Base-by-base conservation (phyloP, 352 stramenopile species). In the Phytophthora agathidicida region DNA sequence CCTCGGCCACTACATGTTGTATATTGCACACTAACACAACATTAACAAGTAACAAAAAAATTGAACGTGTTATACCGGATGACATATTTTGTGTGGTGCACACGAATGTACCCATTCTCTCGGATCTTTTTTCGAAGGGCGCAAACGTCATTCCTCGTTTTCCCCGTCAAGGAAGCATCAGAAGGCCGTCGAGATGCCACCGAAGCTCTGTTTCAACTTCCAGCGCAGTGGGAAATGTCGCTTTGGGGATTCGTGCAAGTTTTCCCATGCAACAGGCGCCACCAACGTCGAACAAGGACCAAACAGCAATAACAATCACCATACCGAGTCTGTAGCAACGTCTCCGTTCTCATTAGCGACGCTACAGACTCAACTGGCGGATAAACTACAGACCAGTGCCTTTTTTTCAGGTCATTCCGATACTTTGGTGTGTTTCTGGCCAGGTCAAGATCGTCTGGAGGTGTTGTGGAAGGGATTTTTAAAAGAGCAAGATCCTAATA, bases 381-480 rank as follows among this genome's bases (percentile, higher is more conserved):
- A 65, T 8, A 68, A 78, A 24, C 31, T 75, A 23, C 14, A 13
- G 32, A 57, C 55, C 0, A 36, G 65, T 20, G 19, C 36, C 2
- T 38, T 65, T 23, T 67, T 61, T 51, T 71, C 52, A 3, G 23
- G 52, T n/a, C 41, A 58, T 60, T 70, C 60, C 6, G 69, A 78
- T 42, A 50, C 60, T 5, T 20, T 78, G 14, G 65, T 68, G 38
- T 38, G 43, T 22, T 71, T 78, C 6, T 75, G 56, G 65, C 28
- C 52, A 4, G 51, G 55, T 10, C 23, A 9, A 8, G 37, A 65
- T 24, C 51, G 41, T 1, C 36, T 71, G 14, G 69, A 73, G 33
- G 39, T 56, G 28, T 41, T 74, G 2, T 78, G 69, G 69, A 73
- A 73, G 23, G 65, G 65, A 3, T 78, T 75, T 11, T 17, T 78